Percentiles rank a stretch among this genome's conserved stretches.
phyloP scores from a whole-genome alignment of 176 grass and related monocot species.

The Musa beccarii region DNA sequence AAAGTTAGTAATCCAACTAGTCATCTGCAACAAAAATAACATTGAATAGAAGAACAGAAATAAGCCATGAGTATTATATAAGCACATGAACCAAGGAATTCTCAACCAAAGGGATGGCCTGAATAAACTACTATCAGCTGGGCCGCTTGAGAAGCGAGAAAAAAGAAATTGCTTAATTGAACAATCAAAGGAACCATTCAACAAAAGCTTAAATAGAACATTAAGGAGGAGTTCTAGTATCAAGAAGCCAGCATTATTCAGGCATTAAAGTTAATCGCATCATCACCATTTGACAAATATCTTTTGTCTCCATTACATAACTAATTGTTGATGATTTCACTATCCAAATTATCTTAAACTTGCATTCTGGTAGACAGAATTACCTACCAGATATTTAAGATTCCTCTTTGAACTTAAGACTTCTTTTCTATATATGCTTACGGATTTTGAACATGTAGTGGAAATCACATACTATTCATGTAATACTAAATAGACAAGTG shows the following conservation, averaged over 20 bases:
- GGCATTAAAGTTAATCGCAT: background rate
- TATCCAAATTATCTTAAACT: too few relatives aligned
- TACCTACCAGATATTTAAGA: too few relatives aligned
- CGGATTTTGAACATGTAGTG: too few relatives aligned
- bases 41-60: background rate
- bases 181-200: background rate
- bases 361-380: too few relatives aligned
- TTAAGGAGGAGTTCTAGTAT: background rate
- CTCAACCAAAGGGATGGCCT: background rate
- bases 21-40: background rate
- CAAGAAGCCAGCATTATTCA: background rate
- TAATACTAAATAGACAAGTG: too few relatives aligned
- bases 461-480: too few relatives aligned
- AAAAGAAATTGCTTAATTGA: background rate
- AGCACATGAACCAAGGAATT: background rate
- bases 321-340: too few relatives aligned
- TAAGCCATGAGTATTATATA: background rate
- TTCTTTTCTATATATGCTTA: too few relatives aligned
- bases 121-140: background rate
- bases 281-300: background rate
- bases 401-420: too few relatives aligned
- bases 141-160: background rate
- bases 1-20: background rate
- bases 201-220: background rate
- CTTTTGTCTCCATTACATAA: too few relatives aligned